Evolutionary conservation across 2,329 filamentous ascomycete species (phyloP).

Genomic region (Elsinoe perseae): DNA sequence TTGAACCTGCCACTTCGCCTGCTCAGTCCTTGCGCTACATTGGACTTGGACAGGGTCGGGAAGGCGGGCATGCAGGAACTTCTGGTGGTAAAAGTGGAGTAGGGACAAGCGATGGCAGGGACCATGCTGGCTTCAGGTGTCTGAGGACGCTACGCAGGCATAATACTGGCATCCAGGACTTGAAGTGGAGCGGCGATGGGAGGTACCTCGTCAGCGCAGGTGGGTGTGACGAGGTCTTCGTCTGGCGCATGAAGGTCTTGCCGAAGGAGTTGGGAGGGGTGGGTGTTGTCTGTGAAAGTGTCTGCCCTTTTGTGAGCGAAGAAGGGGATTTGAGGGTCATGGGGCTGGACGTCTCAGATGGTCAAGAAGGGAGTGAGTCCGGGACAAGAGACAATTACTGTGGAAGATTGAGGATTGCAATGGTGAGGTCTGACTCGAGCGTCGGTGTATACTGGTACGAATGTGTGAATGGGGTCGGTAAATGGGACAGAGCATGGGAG

Average conservation of each 20-base stretch:
- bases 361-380: conserved; percentile 9
- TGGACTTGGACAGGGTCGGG: no score
- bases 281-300: conserved; percentile 46
- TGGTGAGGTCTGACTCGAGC: conserved; percentile 4
- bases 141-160: conserved; percentile 66
- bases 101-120: no score
- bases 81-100: no score
- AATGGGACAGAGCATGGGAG: conserved; percentile 31
- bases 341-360: conserved; percentile 49
- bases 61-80: no score
- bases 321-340: conserved; percentile 32
- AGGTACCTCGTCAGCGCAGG: conserved; percentile 74
- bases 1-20: background rate
- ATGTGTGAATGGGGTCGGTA: conserved; percentile 20
- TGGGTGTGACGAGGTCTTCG: conserved; percentile 80
- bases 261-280: conserved; percentile 41
- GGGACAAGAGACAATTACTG: conserved; percentile 19
- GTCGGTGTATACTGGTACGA: conserved; percentile 16
- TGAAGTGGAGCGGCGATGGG: conserved; percentile 63
- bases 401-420: conserved; percentile 5
- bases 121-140: conserved; percentile 38
- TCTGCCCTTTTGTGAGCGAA: conserved; percentile 43
- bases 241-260: conserved; percentile 62
- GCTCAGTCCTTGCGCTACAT: no score
- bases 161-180: conserved; percentile 71